Conservation (phyloP, 1,284 basidiomycete species). For the Volvariella volvacea region DNA sequence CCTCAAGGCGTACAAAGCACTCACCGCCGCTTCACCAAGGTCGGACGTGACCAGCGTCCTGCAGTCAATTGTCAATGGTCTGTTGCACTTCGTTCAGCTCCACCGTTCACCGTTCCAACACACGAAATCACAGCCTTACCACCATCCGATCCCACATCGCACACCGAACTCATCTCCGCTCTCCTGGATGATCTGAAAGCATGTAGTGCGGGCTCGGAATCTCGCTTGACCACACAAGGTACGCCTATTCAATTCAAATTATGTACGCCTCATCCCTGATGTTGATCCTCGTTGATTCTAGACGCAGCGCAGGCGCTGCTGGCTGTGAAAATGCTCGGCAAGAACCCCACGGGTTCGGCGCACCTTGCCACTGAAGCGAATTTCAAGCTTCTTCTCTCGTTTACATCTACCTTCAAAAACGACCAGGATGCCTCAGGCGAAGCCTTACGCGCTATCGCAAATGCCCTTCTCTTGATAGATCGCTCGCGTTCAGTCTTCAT, state of each 20-base stretch:
- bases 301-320: conserved; percentile 61
- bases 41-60: conserved; percentile 39
- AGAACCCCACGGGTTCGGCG: conserved; percentile 62
- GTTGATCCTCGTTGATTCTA: conserved; percentile 14
- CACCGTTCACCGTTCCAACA: background rate
- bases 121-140: conserved; percentile 30
- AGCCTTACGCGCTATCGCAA: conserved; percentile 70
- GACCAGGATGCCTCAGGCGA: conserved; percentile 58
- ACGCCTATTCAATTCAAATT: conserved; percentile 8
- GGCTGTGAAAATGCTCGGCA: conserved; percentile 72
- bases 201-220: conserved; percentile 16
- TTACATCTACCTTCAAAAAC: conserved; percentile 47
- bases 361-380: conserved; percentile 50
- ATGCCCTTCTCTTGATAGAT: conserved; percentile 65
- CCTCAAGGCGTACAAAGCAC: conserved; percentile 36
- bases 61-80: conserved; percentile 42
- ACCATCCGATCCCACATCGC: conserved; percentile 35
- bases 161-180: conserved; percentile 43
- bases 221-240: conserved; percentile 50
- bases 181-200: conserved; percentile 56
- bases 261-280: background rate
- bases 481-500: conserved; percentile 53
- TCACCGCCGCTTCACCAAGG: conserved; percentile 37
- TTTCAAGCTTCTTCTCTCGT: conserved; percentile 42
- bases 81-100: conserved; percentile 10